phyloP scores from a whole-genome alignment of 495 filamentous ascomycete species.

The Neurospora sp. region DNA sequence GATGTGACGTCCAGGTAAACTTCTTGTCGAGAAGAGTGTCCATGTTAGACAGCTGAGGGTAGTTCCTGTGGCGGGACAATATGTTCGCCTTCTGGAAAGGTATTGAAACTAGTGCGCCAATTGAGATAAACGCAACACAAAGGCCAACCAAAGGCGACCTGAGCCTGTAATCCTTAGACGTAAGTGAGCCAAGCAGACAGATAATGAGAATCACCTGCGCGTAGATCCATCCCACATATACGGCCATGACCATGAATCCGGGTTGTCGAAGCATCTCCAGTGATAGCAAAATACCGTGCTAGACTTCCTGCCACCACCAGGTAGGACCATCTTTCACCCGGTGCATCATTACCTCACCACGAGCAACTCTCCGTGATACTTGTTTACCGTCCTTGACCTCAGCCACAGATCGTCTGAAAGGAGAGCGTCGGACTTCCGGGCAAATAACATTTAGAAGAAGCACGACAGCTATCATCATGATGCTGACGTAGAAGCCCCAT shows the following conservation, averaged over 20 bases:
- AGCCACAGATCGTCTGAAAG: constrained; percentile 53
- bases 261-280: constrained; percentile 58
- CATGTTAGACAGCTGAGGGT: constrained; percentile 42
- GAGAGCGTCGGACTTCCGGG: constrained; percentile 54
- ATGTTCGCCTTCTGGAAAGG: constrained; percentile 62
- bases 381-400: constrained; percentile 47
- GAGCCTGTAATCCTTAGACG: constrained; percentile 53
- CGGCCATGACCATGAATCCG: constrained; percentile 58
- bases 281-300: constrained; percentile 56
- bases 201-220: constrained; percentile 61
- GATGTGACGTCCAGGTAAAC: constrained; percentile 55
- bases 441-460: constrained; percentile 55
- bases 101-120: constrained; percentile 56
- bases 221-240: constrained; percentile 70
- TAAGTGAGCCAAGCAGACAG: constrained; percentile 56
- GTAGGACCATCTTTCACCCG: constrained; percentile 53
- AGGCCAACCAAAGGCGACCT: constrained; percentile 52
- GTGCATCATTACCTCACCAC: constrained; percentile 69
- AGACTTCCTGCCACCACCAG: constrained; percentile 67
- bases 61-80: constrained; percentile 50
- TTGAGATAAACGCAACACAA: constrained; percentile 49
- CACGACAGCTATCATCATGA: constrained; percentile 49
- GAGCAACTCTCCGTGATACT: constrained; percentile 48
- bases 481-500: constrained; percentile 66
- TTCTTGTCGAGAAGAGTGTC: constrained; percentile 47